phyloP scores from a whole-genome alignment of 75 land plant genomes.

The Cunninghamia lanceolata region DNA sequence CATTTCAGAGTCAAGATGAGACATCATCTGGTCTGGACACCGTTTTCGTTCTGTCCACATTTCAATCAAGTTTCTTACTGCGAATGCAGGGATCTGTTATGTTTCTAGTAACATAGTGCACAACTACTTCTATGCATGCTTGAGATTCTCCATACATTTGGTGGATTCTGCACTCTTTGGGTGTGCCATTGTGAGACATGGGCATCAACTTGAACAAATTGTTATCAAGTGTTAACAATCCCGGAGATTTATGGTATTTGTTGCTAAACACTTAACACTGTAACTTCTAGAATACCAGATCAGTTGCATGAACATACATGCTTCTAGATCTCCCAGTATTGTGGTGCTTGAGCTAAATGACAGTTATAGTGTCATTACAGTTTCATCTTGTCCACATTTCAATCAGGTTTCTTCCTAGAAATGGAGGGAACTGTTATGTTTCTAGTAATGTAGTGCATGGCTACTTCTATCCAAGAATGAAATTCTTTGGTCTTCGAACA shows the following conservation, averaged over 20 bases:
- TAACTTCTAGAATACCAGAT: no score
- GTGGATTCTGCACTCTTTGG: background rate
- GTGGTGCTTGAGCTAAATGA: no score
- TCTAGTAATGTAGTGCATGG: background rate
- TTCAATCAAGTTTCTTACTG: no score
- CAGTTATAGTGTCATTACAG: background rate
- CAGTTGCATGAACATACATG: no score
- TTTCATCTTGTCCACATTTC: no score
- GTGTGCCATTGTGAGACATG: background rate
- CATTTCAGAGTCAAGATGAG: no score
- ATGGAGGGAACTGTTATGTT: background rate
- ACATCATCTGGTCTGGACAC: no score
- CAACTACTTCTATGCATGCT: background rate
- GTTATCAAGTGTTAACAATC: background rate
- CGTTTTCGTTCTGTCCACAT: background rate
- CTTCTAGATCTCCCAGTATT: no score
- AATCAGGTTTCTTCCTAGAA: no score
- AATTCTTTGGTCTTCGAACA: background rate
- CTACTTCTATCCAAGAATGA: background rate
- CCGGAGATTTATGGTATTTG: no score
- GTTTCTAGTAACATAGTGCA: background rate
- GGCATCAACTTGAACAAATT: background rate
- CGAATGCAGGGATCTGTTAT: background rate
- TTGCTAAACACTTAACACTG: no score
- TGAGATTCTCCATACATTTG: background rate